Evolutionary conservation across 495 filamentous ascomycete genomes (phyloP).

Genomic region (Daldinia grandis): DNA sequence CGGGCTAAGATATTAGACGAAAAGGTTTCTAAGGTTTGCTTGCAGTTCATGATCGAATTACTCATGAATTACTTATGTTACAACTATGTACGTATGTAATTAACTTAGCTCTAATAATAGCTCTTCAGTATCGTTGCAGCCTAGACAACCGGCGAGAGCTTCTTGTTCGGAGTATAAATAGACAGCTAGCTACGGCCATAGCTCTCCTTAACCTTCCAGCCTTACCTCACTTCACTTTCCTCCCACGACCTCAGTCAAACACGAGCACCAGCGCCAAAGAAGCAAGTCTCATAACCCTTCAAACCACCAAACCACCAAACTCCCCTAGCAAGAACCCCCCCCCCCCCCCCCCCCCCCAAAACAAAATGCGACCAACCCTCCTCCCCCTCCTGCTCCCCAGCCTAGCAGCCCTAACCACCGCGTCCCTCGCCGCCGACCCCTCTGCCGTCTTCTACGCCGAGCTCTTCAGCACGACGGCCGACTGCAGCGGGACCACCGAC

Average conservation of each 20-base stretch:
- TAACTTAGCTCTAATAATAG: not conserved
- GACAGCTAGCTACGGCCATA: no score
- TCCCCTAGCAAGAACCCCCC: not conserved
- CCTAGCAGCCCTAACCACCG: not conserved
- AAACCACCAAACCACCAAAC: not conserved
- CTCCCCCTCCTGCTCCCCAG: not conserved
- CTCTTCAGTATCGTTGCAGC: not conserved
- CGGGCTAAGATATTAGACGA: not conserved
- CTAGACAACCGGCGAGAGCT: not conserved
- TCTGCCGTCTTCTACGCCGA: not conserved
- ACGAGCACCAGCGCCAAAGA: no score
- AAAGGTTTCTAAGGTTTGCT: not conserved
- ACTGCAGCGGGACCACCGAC: not conserved
- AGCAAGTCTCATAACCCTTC: not conserved
- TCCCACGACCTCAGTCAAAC: no score
- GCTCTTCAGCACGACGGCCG: not conserved
- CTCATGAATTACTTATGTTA: not conserved
- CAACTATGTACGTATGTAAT: no score
- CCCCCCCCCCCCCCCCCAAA: not conserved
- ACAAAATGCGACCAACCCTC: not conserved
- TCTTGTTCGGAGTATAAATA: not conserved
- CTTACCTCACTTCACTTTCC: no score
- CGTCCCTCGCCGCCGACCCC: not conserved
- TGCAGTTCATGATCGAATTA: not conserved
- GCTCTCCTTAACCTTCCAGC: no score